Conservation (phyloP, 176 grass and related monocot species). For the Dactylis glomerata region DNA sequence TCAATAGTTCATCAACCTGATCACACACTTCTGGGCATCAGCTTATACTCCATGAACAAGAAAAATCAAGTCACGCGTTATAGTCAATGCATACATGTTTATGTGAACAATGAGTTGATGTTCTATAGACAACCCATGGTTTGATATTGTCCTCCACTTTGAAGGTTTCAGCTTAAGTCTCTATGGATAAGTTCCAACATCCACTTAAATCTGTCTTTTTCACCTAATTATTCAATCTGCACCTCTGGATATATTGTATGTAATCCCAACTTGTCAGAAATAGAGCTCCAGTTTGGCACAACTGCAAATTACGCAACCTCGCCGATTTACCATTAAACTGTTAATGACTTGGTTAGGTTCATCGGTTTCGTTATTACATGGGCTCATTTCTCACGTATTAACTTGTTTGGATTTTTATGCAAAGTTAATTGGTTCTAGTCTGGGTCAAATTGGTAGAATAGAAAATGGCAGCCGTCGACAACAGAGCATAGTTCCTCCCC, state of each 20-base stretch:
- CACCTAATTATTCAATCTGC: neutral
- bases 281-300: neutral
- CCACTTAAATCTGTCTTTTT: neutral
- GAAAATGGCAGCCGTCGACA: neutral
- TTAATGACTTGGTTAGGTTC: too few species aligned
- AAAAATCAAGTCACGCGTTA: neutral
- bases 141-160: neutral
- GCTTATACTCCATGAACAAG: neutral
- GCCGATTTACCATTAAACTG: neutral
- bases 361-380: neutral
- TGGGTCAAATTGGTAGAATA: neutral
- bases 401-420: neutral
- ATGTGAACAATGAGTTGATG: neutral
- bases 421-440: neutral
- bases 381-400: neutral
- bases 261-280: neutral
- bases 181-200: neutral
- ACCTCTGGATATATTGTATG: neutral
- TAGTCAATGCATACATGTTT: neutral
- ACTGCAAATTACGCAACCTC: neutral
- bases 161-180: neutral
- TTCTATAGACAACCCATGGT: neutral
- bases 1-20: neutral
- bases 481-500: neutral
- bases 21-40: neutral